Evolutionary conservation across 768 basidiomycete genomes (phyloP).

Genomic region (Pleurotus platypus): DNA sequence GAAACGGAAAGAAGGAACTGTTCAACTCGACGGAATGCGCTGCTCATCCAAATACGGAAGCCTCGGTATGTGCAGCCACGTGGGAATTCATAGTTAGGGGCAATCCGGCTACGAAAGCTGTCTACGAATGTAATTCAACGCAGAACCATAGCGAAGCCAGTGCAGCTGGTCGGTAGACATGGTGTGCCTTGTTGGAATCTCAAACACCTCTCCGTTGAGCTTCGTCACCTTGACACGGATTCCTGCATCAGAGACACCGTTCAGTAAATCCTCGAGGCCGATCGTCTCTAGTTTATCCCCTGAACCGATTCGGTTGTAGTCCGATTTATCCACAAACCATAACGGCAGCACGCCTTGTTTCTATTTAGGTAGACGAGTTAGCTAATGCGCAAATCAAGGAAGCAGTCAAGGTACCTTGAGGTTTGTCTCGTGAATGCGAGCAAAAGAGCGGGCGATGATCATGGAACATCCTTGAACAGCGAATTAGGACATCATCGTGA

Average conservation of each 20-base stretch:
- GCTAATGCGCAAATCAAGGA: slow-evolving; percentile 9
- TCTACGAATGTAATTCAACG: slow-evolving; percentile 84
- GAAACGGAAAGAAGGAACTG: background rate
- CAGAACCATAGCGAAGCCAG: slow-evolving; percentile 88
- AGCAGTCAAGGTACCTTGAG: slow-evolving; percentile 59
- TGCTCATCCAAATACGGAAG: background rate
- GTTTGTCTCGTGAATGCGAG: slow-evolving; percentile 98
- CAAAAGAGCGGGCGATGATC: slow-evolving; percentile 92
- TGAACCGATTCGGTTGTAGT: slow-evolving; percentile 80
- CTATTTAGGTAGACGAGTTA: slow-evolving; percentile 32
- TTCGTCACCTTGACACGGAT: slow-evolving; percentile 67
- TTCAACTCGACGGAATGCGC: background rate
- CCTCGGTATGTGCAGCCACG: background rate
- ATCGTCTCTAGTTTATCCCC: slow-evolving; percentile 82
- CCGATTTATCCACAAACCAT: slow-evolving; percentile 86
- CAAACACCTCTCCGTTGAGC: slow-evolving; percentile 55
- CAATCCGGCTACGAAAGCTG: slow-evolving; percentile 24
- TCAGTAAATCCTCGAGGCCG: slow-evolving; percentile 73
- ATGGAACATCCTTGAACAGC: slow-evolving; percentile 65
- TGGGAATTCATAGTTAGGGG: background rate
- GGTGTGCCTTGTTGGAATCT: slow-evolving; percentile 79
- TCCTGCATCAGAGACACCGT: slow-evolving; percentile 37
- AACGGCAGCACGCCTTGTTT: slow-evolving; percentile 97
- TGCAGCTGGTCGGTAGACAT: slow-evolving; percentile 88
- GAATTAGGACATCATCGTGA: background rate